Evolutionary conservation across 2,329 filamentous ascomycete species (phyloP), one percentile per base, ranked within the genome.

Genomic region (Hymenoscyphus occultus): DNA sequence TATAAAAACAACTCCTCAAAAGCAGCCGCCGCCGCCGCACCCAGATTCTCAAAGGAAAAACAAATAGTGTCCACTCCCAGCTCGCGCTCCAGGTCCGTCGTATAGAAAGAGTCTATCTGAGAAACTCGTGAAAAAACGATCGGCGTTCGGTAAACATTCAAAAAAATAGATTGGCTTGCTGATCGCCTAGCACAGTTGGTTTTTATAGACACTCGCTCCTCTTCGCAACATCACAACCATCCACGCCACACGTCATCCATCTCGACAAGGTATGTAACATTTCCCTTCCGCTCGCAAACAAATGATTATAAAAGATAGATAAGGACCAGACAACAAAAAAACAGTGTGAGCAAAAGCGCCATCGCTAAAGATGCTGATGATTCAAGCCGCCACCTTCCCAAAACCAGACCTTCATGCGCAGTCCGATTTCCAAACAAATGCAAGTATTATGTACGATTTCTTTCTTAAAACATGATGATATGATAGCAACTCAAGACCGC

Each of bases 331-430:
- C 42, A 14, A 60, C 28, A 51, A 32, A 31, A n/a, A 13, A 61
- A 40, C 31, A 22, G 60, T 16, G 39, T 40, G 54, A 16, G 39
- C 51, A 61, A 54, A n/a, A 16, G 60, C 60, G 60, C 60, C 60
- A 39, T 56, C 60, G 60, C 60, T 62, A 62, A 62, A 62, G 32
- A 62, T 62, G 60, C 60, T 62, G 48, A 62, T 39, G 60, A 62
- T 56, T 45, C 10, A n/a, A n/a, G 45, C 45, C 45, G 45, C 45
- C 45, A 51, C 45, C 45, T 10, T 7, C 6, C 28, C 28, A 28
- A 22, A 22, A 51, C 19, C 19, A 51, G 22, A 22, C 45, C n/a
- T 12, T 19, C 45, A 22, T 10, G 1, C n/a, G 45, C 19, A 22
- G 45, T 51, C 19, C n/a, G 22, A n/a, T n/a, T 7, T 35, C 19